A percentile compares a stretch with the other conserved stretches of the same genome.
Conservation (phyloP, 2,329 filamentous ascomycete genomes). For the Sordariomycetes sp. region DNA sequence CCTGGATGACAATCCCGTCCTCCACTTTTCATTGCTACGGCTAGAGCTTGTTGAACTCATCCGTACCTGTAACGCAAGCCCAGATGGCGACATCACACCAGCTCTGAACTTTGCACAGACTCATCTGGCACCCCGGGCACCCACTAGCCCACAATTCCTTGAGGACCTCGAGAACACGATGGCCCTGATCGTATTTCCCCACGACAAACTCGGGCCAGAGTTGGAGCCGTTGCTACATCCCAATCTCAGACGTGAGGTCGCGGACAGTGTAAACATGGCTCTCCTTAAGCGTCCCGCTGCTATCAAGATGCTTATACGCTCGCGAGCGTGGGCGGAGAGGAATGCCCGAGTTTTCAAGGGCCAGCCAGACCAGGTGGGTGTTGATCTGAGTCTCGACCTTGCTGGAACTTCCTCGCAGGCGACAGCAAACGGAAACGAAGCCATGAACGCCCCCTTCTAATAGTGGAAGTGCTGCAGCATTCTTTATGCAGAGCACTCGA, state of each 20-base stretch:
- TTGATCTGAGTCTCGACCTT: slow-evolving; percentile 20
- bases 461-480: background rate
- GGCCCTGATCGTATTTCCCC: slow-evolving; percentile 77
- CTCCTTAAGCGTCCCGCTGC: slow-evolving; percentile 67
- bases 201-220: slow-evolving; percentile 64
- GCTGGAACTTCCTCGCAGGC: slow-evolving; percentile 13
- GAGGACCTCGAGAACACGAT: slow-evolving; percentile 86
- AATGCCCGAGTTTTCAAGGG: slow-evolving; percentile 28
- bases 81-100: slow-evolving; percentile 45
- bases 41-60: slow-evolving; percentile 93
- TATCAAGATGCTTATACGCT: slow-evolving; percentile 66
- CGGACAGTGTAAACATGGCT: slow-evolving; percentile 77
- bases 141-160: slow-evolving; percentile 68
- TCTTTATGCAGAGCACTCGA: background rate
- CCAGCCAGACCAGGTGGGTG: slow-evolving; percentile 20
- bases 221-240: slow-evolving; percentile 68
- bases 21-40: slow-evolving; percentile 83
- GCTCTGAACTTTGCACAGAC: slow-evolving; percentile 80
- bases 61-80: slow-evolving; percentile 52
- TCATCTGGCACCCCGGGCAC: slow-evolving; percentile 76
- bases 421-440: slow-evolving; percentile 30
- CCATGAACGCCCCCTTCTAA: slow-evolving; percentile 32
- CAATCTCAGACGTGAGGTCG: slow-evolving; percentile 68
- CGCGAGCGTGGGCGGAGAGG: slow-evolving; percentile 75
- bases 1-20: slow-evolving; percentile 64